phyloP scores from a whole-genome alignment of 2,329 filamentous ascomycete genomes.

The Alternaria atra region DNA sequence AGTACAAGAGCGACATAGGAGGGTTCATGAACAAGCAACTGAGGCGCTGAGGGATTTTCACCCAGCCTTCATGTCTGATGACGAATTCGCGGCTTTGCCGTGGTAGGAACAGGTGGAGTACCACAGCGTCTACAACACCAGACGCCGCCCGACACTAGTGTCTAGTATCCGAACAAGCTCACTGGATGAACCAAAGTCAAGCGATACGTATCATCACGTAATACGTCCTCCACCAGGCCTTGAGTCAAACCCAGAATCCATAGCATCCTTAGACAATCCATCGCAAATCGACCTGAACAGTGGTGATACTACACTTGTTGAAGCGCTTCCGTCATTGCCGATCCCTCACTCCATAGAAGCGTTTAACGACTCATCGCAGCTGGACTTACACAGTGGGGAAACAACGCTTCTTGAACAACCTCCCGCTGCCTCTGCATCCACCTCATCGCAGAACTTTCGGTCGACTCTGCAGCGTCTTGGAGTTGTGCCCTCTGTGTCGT shows the following conservation, averaged over 20 bases:
- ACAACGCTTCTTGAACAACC: neutral
- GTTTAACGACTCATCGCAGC: neutral
- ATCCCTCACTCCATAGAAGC: neutral
- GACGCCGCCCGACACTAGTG: neutral
- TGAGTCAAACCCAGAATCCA: neutral
- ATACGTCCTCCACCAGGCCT: neutral
- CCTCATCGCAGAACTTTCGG: neutral
- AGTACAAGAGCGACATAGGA: neutral
- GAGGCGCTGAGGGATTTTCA: neutral
- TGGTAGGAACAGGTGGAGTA: slow-evolving; percentile 8
- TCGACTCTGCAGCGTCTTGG: neutral
- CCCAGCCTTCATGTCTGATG: slow-evolving; percentile 6
- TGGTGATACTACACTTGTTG: neutral
- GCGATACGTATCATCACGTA: neutral
- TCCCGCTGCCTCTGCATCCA: too few species aligned
- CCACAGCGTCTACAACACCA: neutral
- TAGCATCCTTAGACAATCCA: neutral
- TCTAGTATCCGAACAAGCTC: neutral
- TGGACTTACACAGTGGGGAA: neutral
- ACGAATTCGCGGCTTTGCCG: slow-evolving; percentile 9
- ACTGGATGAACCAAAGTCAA: neutral
- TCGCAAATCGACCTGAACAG: slow-evolving; percentile 1
- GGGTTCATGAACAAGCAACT: neutral
- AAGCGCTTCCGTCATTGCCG: neutral
- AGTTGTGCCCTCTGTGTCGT: neutral